Base-by-base conservation (phyloP, 805 yeast species). In the Debaryomyces castellii region DNA sequence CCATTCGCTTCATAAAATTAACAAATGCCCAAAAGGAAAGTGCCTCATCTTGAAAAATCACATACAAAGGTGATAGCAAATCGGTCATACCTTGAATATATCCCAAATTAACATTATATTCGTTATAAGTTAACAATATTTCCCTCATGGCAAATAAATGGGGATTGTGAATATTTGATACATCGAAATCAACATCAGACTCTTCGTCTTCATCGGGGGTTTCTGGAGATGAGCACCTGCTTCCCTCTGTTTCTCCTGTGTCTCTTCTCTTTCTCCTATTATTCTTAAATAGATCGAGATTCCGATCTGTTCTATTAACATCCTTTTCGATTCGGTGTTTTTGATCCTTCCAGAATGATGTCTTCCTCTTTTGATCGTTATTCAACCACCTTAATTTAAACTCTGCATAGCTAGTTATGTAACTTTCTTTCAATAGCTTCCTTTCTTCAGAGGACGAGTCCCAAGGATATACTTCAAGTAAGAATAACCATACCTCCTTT, bases 11-110 rank as follows among this genome's bases (percentile, higher is more conserved):
- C 98, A 94, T 92, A 53, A 89, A 88, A 33, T 82, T 80, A 2
- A 80, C 76, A 69, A 94, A 92, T 7, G 90, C 84, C 95, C 97
- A 89, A 63, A 94, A 94, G 5, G 96, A 74, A 20, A 89, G 57
- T 0, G 84, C 71, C 53, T 91, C 96, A 61, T 91, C 96, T 52
- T 77, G 76, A 52, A 54, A 71, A 57, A 59, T 66, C 43, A 76
- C 80, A 62, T 89, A 94, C 2, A 94, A 66, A 0, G 97, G 97
- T 0, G 97, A 86, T 30, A 94, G 69, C 42, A 94, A 70, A 64
- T 94, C 99, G 8, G 94, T 82, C 99, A 94, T 94, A 1, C 99
- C 99, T 68, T 94, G 99, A 16, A 94, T 96, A 59, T 94, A 94
- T 0, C 99, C 99, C 53, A 94, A 67, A 53, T 89, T 85, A 39